These are phyloP conservation scores for Jamesozyma gamospora DNA, from an alignment of 805 yeast genomes.

Conservation along the genomic window DNA sequence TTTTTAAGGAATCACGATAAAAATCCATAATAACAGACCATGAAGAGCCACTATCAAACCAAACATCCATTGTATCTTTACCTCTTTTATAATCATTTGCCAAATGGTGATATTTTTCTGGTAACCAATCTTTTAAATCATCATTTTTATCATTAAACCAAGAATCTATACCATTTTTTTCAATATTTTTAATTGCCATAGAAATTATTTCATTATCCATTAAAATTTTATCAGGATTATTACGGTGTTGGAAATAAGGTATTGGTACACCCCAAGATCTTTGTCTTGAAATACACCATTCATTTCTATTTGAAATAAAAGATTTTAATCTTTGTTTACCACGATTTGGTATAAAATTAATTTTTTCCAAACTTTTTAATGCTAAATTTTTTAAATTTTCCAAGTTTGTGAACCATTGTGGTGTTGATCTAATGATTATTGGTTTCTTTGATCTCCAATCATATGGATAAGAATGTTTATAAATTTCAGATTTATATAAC, in stretches of 20 bases:
- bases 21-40: conserved; percentile 47
- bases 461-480: conserved; percentile 82
- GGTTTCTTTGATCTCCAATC: conserved; percentile 97
- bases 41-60: conserved; percentile 96
- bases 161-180: conserved; percentile 52
- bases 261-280: conserved; percentile 98
- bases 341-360: conserved; percentile 60
- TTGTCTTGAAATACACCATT: conserved; percentile 97
- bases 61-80: conserved; percentile 92
- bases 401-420: conserved; percentile 93
- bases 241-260: conserved; percentile 62
- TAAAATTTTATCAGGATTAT: conserved; percentile 51
- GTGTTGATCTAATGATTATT: conserved; percentile 87
- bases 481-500: conserved; percentile 41
- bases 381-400: conserved; percentile 61
- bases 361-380: conserved; percentile 45
- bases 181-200: conserved; percentile 47
- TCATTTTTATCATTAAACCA: conserved; percentile 62
- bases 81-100: conserved; percentile 51
- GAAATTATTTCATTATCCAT: conserved; percentile 46
- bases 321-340: conserved; percentile 65
- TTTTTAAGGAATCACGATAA: conserved; percentile 28
- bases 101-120: conserved; percentile 35
- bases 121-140: conserved; percentile 54
- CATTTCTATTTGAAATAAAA: conserved; percentile 68